phyloP scores from a whole-genome alignment of 495 filamentous ascomycete species.

The Xylaria curta region DNA sequence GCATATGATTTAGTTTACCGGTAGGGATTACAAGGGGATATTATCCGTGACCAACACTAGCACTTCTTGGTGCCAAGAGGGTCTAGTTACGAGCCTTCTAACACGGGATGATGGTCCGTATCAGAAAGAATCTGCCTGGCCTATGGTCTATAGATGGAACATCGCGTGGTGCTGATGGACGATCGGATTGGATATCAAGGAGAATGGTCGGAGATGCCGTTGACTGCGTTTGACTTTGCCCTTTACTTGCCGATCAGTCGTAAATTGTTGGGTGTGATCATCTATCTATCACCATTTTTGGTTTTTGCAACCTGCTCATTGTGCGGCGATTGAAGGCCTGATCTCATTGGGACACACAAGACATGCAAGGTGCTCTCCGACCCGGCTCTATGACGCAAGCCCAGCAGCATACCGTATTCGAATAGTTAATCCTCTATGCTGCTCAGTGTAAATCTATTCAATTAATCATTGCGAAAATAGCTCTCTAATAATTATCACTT shows the following conservation, averaged over 20 bases:
- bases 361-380: neutral
- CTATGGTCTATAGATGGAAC: neutral
- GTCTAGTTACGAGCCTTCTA: neutral
- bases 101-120: neutral
- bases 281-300: neutral
- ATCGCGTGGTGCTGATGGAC: neutral
- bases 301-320: neutral
- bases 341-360: neutral
- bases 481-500: neutral
- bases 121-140: neutral
- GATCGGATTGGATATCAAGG: neutral
- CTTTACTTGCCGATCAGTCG: neutral
- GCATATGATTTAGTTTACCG: neutral
- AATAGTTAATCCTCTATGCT: neutral
- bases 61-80: conserved; percentile 7
- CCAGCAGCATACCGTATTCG: neutral
- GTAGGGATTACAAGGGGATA: neutral
- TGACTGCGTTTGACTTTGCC: neutral
- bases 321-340: neutral
- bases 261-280: neutral
- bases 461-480: neutral
- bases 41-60: neutral
- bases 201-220: conserved; percentile 4
- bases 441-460: neutral
- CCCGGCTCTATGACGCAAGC: neutral